A percentile compares a stretch with the other conserved stretches of the same genome.
These are phyloP conservation scores for Tolypocladium ovalisporum DNA, from an alignment of 2,329 filamentous ascomycete genomes.

Conservation along the genomic window DNA sequence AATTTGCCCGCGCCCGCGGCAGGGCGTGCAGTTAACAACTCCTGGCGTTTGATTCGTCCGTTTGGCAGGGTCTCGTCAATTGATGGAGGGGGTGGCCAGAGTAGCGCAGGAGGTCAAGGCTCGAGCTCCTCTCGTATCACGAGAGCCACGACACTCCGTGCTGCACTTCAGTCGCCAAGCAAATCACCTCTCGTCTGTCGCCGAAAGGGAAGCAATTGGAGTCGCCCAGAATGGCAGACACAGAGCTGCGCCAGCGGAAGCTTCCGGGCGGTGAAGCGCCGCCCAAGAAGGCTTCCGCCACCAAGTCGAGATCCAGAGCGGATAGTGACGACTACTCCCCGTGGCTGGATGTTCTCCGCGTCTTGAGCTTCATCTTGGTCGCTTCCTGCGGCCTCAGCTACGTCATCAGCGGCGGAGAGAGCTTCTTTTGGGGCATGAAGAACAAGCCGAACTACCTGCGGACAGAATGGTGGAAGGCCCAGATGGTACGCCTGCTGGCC, in stretches of 20 bases:
- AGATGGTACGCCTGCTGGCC: conserved; percentile 38
- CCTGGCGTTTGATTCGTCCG: neutral
- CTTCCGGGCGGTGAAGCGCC: conserved; percentile 12
- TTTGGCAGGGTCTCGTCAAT: neutral
- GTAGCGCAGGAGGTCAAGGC: neutral
- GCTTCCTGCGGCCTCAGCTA: conserved; percentile 64
- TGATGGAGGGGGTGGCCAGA: neutral
- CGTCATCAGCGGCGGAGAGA: conserved; percentile 61
- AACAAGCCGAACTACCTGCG: conserved; percentile 52
- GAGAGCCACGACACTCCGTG: neutral
- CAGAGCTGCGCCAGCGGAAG: conserved; percentile 34
- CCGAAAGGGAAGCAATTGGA: neutral
- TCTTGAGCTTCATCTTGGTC: conserved; percentile 55
- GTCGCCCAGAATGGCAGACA: conserved; percentile 21
- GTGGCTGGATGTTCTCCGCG: conserved; percentile 57
- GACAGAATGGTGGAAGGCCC: conserved; percentile 44
- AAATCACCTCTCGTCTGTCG: neutral
- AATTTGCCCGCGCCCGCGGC: neutral
- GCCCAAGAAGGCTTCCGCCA: conserved; percentile 8
- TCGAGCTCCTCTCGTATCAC: neutral
- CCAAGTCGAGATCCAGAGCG: conserved; percentile 10
- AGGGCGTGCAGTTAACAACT: neutral
- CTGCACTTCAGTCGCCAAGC: neutral
- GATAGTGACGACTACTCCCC: conserved; percentile 48
- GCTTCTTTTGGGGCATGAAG: conserved; percentile 54